Percentiles rank a stretch among this genome's conserved stretches.
Evolutionary conservation across 2,329 filamentous ascomycete genomes (phyloP).

Genomic region (Ramichloridium luteum): DNA sequence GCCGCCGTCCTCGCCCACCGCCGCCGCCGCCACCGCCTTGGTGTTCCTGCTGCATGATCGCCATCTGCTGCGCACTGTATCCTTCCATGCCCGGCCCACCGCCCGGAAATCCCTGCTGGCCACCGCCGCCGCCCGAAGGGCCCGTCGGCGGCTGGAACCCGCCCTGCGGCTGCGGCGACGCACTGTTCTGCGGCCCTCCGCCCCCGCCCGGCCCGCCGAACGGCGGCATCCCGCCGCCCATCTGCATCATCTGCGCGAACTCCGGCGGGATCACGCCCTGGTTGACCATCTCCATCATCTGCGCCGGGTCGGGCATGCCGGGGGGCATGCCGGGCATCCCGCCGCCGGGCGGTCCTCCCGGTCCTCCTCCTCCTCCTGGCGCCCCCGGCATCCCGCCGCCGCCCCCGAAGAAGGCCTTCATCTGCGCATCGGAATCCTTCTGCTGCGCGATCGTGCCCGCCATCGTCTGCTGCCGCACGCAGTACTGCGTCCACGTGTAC

Average conservation of each 20-base stretch:
- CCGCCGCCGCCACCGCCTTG: slow-evolving; percentile 17
- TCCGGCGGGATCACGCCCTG: slow-evolving; percentile 28
- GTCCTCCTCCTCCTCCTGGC: slow-evolving; percentile 11
- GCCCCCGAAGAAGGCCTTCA: slow-evolving; percentile 47
- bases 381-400: slow-evolving; percentile 16
- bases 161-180: slow-evolving; percentile 15
- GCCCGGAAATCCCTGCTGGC: slow-evolving; percentile 7
- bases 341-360: slow-evolving; percentile 26
- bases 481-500: slow-evolving; percentile 94
- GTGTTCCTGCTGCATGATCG: slow-evolving; percentile 24
- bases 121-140: slow-evolving; percentile 10
- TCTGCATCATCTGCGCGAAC: slow-evolving; percentile 15
- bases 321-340: slow-evolving; percentile 24
- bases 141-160: slow-evolving; percentile 20
- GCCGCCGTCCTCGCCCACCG: slow-evolving; percentile 21
- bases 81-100: slow-evolving; percentile 20
- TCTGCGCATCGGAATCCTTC: slow-evolving; percentile 55
- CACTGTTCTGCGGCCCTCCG: slow-evolving; percentile 11
- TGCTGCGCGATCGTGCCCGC: slow-evolving; percentile 67
- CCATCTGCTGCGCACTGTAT: slow-evolving; percentile 25
- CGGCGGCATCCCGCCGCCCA: slow-evolving; percentile 20
- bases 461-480: slow-evolving; percentile 71
- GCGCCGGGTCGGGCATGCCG: slow-evolving; percentile 35
- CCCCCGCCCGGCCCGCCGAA: slow-evolving; percentile 4
- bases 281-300: slow-evolving; percentile 45